Percentiles rank a stretch among this genome's conserved stretches.
Evolutionary conservation across 768 basidiomycete species (phyloP).

Genomic region (Kwoniella sp.): DNA sequence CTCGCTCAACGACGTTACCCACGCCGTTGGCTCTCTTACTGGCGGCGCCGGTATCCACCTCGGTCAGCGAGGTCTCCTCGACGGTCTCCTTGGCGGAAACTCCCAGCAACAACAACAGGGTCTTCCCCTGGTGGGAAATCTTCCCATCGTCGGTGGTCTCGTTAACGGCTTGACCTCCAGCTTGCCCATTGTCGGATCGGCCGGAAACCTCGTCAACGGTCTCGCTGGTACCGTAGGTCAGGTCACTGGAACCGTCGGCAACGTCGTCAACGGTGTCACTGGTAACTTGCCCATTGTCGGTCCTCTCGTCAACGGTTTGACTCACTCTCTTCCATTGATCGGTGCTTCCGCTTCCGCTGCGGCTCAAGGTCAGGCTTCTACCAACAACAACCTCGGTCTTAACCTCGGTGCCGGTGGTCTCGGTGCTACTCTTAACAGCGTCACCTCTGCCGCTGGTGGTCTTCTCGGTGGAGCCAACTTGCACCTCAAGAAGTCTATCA

Average conservation of each 20-base stretch:
- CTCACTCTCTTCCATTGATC: slow-evolving; percentile 9
- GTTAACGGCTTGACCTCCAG: slow-evolving; percentile 18
- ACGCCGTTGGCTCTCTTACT: slow-evolving; percentile 7
- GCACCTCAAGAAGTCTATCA: slow-evolving; percentile 6
- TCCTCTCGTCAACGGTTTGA: slow-evolving; percentile 13
- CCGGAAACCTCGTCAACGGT: slow-evolving; percentile 3
- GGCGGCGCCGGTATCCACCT: slow-evolving; percentile 7
- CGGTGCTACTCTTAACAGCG: slow-evolving; percentile 13
- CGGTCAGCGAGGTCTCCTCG: slow-evolving; percentile 15
- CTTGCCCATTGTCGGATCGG: slow-evolving; percentile 6
- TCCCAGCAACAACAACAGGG: neutral
- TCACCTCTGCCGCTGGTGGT: slow-evolving; percentile 17
- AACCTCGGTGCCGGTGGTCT: slow-evolving; percentile 14
- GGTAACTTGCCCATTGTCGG: slow-evolving; percentile 17
- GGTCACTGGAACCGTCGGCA: slow-evolving; percentile 9
- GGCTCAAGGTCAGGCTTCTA: slow-evolving; percentile 9
- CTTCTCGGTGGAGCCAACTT: slow-evolving; percentile 13
- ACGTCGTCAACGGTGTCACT: slow-evolving; percentile 14
- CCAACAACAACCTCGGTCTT: slow-evolving; percentile 10
- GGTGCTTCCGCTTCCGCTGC: slow-evolving; percentile 11
- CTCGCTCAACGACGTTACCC: slow-evolving; percentile 6
- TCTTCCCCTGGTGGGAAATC: slow-evolving; percentile 2
- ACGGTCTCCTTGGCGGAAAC: slow-evolving; percentile 5
- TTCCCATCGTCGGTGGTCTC: slow-evolving; percentile 13
- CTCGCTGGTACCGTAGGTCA: slow-evolving; percentile 5